These are phyloP conservation scores for Punica granatum DNA, from an alignment of 345 rosid genomes.

Conservation along the genomic window DNA sequence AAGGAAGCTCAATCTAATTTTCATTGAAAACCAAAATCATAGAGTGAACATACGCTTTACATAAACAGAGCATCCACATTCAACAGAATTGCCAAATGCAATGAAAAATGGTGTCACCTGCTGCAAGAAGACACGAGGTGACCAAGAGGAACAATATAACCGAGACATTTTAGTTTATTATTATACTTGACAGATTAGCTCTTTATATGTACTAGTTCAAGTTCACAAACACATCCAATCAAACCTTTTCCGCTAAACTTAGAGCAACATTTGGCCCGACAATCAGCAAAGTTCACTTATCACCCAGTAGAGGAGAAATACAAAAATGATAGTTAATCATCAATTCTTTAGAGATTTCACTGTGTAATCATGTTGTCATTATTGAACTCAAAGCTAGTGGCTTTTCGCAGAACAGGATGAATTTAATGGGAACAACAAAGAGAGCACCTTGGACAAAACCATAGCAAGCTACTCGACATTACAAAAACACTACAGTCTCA, in stretches of 20 bases:
- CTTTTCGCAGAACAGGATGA: not conserved
- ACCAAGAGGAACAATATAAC: too few species aligned
- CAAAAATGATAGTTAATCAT: too few species aligned
- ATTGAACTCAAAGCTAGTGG: not conserved
- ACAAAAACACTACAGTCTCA: not conserved
- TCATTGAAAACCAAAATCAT: not conserved
- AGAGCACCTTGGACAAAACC: not conserved
- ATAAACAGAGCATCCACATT: not conserved
- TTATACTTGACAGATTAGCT: too few species aligned
- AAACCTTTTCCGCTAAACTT: not conserved
- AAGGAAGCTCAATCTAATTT: conserved; percentile 49
- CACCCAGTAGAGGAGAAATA: too few species aligned
- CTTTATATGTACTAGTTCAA: not conserved
- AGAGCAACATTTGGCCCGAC: not conserved
- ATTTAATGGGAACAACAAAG: not conserved
- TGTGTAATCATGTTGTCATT: too few species aligned
- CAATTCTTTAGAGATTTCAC: too few species aligned
- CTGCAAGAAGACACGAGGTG: not conserved
- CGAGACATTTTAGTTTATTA: too few species aligned
- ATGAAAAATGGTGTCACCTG: not conserved
- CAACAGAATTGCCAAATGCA: not conserved
- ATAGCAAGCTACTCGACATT: not conserved
- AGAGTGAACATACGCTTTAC: not conserved
- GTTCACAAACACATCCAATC: not conserved
- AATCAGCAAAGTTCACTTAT: too few species aligned